A percentile compares a stretch with the other conserved stretches of the same genome.
phyloP scores from a whole-genome alignment of 768 basidiomycete genomes.

The Kwoniella mangroviensis region DNA sequence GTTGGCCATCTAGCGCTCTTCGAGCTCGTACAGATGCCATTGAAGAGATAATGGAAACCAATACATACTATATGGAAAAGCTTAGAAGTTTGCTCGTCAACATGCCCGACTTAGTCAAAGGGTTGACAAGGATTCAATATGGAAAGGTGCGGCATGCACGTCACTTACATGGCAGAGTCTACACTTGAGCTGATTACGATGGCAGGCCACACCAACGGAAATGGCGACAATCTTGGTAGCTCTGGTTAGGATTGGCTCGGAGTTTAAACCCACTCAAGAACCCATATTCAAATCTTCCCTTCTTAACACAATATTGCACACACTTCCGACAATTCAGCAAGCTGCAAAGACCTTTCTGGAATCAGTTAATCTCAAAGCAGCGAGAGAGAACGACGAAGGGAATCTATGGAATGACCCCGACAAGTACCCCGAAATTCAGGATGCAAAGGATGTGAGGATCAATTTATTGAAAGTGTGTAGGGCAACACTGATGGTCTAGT shows the following conservation, averaged over 20 bases:
- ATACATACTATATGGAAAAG: conserved; percentile 67
- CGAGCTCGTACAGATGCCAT: conserved; percentile 81
- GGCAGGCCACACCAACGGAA: conserved; percentile 78
- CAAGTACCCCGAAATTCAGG: conserved; percentile 65
- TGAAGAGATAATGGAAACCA: conserved; percentile 71
- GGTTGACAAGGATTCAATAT: conserved; percentile 85
- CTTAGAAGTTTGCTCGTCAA: conserved; percentile 70
- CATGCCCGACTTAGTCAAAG: conserved; percentile 85
- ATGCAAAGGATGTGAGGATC: conserved; percentile 66
- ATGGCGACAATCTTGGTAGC: conserved; percentile 74
- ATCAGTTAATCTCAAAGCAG: conserved; percentile 67
- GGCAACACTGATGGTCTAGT: conserved; percentile 8
- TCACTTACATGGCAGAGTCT: no score
- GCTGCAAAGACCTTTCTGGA: conserved; percentile 65
- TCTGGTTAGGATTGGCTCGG: conserved; percentile 70
- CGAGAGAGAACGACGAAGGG: conserved; percentile 70
- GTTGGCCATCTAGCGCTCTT: conserved; percentile 63
- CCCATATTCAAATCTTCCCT: conserved; percentile 69
- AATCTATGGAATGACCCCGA: conserved; percentile 69
- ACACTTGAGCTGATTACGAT: conserved; percentile 45
- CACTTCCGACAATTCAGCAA: conserved; percentile 69
- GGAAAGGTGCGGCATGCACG: conserved; percentile 68
- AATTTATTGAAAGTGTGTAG: neutral
- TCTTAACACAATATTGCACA: conserved; percentile 71
- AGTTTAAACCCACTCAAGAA: conserved; percentile 63